Base-by-base conservation (phyloP, 2,329 filamentous ascomycete species). In the Plectosphaerella cucumerina region DNA sequence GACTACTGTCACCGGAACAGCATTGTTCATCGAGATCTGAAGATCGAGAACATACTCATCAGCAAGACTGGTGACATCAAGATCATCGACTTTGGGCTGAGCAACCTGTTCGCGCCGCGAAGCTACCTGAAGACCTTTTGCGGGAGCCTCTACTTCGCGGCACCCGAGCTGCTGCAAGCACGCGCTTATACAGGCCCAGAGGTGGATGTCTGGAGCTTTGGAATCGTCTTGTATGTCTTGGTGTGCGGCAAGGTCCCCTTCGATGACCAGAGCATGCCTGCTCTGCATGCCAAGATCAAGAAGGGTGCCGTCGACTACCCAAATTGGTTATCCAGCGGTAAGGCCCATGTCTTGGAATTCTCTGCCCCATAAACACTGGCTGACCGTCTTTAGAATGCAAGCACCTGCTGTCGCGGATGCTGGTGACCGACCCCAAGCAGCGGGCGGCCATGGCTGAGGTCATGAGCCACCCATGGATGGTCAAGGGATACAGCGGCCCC, bases 1-100 rank as follows among this genome's bases (percentile, higher is more conserved):
- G 94, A 99, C 69, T 99, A 97, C 71, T 97, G 92, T 66, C 94
- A 99, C 69, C 85, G 92, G 55, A 97, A 99, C 75, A 97, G 91
- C 70, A 97, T 99, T 59, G 94, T 97, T 21, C 94, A 99, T 68
- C 86, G 94, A 47, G 94, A 99, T 66, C 73, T 99, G 58, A 99
- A 99, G 77, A 99, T 99, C 59, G 94, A 97, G 70, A 99, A 99
- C 66, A 99, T 99, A 50, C 81, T 99, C 54, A 99, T 99, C 72
- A 97, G 91, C 77, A 97, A 97, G 76, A 97, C 89, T 2, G 94
- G 94, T 39, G 94, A 99, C 65, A 99, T 99, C 71, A 97, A 97
- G 68, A 97, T 99, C 62, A 99, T 99, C 60, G 94, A 99, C 66
- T 99, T 99, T 68, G 94, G 93, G 26, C 77, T 99, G 50, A 97